phyloP scores from a whole-genome alignment of 352 stramenopile species.

The Elongisporangium undulatum region DNA sequence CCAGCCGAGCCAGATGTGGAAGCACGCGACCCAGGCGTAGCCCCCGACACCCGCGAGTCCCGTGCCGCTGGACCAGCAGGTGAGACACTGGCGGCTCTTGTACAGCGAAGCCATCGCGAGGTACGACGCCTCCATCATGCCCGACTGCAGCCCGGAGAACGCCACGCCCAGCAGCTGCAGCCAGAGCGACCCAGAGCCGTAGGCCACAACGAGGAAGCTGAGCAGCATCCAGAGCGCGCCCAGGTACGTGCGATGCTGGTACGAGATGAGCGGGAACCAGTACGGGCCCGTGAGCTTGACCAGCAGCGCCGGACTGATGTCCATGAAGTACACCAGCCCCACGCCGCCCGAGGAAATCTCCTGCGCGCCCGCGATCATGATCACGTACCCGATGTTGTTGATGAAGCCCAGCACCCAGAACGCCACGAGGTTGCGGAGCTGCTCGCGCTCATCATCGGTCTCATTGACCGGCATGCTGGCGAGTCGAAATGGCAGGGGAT shows the following conservation, averaged over 20 bases:
- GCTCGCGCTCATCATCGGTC: slow-evolving; percentile 13
- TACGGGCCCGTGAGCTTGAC: slow-evolving; percentile 90
- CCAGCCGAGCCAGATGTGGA: slow-evolving; percentile 60
- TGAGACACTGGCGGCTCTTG: slow-evolving; percentile 72
- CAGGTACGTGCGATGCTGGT: slow-evolving; percentile 69
- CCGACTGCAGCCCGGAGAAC: slow-evolving; percentile 82
- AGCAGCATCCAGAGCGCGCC: slow-evolving; percentile 77
- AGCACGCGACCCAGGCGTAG: slow-evolving; percentile 84
- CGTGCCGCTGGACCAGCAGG: slow-evolving; percentile 91
- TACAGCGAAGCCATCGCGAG: slow-evolving; percentile 86
- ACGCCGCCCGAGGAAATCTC: slow-evolving; percentile 89
- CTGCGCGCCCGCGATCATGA: slow-evolving; percentile 94
- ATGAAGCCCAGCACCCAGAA: slow-evolving; percentile 93
- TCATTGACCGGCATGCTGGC: not conserved
- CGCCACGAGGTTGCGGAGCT: slow-evolving; percentile 58
- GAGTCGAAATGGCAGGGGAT: not conserved
- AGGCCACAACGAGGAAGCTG: slow-evolving; percentile 74
- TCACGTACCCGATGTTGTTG: slow-evolving; percentile 93
- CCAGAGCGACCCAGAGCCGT: slow-evolving; percentile 44
- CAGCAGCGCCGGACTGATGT: slow-evolving; percentile 87
- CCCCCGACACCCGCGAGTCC: slow-evolving; percentile 90
- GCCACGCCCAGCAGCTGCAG: slow-evolving; percentile 87
- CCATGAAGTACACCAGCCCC: slow-evolving; percentile 90
- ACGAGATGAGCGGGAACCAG: slow-evolving; percentile 93
- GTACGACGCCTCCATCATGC: slow-evolving; percentile 89